A percentile compares a stretch with the other conserved stretches of the same genome.
Evolutionary conservation across 345 rosid species (phyloP).

Genomic region (Excoecaria cochinchinensis): DNA sequence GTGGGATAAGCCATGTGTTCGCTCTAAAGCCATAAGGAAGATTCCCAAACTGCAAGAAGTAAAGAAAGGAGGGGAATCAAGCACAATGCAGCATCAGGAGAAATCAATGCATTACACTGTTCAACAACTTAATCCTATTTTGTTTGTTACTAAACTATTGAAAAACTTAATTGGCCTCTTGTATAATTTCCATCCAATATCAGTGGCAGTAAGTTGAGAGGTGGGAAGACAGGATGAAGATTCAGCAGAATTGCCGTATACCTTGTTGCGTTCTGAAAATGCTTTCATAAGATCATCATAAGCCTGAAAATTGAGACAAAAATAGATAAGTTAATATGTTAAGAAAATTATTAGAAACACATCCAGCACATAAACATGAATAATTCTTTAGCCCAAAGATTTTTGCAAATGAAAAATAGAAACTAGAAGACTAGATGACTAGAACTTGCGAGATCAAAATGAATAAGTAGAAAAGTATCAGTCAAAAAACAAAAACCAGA

Average conservation of each 20-base stretch:
- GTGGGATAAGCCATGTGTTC: slow-evolving; percentile 95
- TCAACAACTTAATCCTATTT: slow-evolving; percentile 6
- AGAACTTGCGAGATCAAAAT: not conserved
- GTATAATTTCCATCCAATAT: not conserved
- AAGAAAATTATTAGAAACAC: not conserved
- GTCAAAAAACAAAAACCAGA: not conserved
- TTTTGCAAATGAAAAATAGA: not conserved
- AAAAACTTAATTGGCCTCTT: not conserved
- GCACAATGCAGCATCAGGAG: not conserved
- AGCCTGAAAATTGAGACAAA: slow-evolving; percentile 53
- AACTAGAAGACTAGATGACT: too few species aligned
- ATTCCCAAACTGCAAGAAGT: slow-evolving; percentile 76
- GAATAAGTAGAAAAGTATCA: not conserved
- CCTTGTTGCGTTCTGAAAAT: slow-evolving; percentile 90
- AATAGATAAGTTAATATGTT: not conserved
- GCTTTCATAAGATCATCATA: slow-evolving; percentile 85
- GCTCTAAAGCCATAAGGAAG: slow-evolving; percentile 98
- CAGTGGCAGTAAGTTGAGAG: slow-evolving; percentile 1
- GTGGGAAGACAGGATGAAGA: not conserved
- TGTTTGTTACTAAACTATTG: not conserved
- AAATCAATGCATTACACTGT: not conserved
- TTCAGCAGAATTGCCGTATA: slow-evolving; percentile 21
- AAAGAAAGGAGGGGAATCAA: slow-evolving; percentile 6
- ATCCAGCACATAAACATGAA: not conserved
- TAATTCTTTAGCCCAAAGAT: slow-evolving; percentile 3